Base-by-base conservation (phyloP, 441 rosid genomes). In the Arabidopsis lyrata region DNA sequence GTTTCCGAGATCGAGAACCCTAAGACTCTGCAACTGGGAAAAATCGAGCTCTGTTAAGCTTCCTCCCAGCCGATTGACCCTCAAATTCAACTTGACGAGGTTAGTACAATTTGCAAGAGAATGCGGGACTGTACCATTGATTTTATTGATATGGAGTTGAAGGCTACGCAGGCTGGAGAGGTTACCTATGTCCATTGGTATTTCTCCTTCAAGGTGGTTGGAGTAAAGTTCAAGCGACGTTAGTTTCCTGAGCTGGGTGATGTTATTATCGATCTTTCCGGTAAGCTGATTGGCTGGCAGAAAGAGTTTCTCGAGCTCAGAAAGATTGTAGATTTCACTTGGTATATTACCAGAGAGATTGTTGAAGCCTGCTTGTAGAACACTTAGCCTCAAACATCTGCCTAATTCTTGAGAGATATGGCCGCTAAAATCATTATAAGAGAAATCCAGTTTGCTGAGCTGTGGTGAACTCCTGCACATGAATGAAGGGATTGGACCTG, bases 81-180 rank as follows among this genome's bases (percentile, higher is more conserved):
- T 49, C 78, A 93, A 75, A 73, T 83, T 91, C 82, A 93, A 68
- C 27, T 75, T 82, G 44, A 31, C 56, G 16, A 93, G 86, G 3
- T 85, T 84, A 5, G 83, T 80, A 75, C 97, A 93, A 32, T 84
- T 85, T 70, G 81, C 69, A 60, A 93, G 85, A 63, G 97, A 86
- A 49, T 81, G 61, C 5, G 98, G 97, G 47, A 93, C 72, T 52
- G 77, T 29, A 56, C 96, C 96, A 0, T 82, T 78, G 50, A 93
- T 83, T 70, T 81, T 81, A 83, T 93, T 93, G 80, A 83, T 81
- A 77, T 91, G 93, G 74, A 93, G 97, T 63, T 74, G 86, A 73
- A 93, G 80, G 20, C 70, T 39, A 55, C 79, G 84, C 79, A 93
- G 82, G 57, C 82, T 79, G 63, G 81, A 66, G 5, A 93, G 87